Base-by-base conservation (phyloP, 768 basidiomycete species). In the Psilocybe sp. region DNA sequence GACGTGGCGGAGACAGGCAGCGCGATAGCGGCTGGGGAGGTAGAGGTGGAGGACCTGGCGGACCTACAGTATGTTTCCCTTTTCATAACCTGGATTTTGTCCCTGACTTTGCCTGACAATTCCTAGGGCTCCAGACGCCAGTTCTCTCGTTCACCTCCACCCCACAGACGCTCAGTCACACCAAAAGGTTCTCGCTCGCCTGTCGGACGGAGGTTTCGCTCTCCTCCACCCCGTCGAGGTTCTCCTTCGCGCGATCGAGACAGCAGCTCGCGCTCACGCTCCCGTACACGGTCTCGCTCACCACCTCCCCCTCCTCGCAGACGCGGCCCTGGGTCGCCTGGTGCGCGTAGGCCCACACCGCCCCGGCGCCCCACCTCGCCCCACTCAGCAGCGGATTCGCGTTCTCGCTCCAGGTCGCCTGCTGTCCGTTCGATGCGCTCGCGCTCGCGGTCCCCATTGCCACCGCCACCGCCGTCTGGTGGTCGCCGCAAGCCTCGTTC, bases 1-100 rank as follows among this genome's bases (percentile, higher is more conserved):
- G 64, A 28, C 74, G 64, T 19, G 56, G 62, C 46, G 58, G 74
- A 41, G 71, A 73, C 15, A 66, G 78, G 51, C 56, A 59, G 3
- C 71, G 79, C 9, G 87, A 86, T 63, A 65, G 67, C n/a, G 87
- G 87, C 1, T 88, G 88, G 86, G 83, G 87, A 46, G 70, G 64
- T 9, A 72, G 87, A 58, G 84, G 85, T 18, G 80, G 85, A 45
- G 83, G 79, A 31, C 63, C 61, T 36, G 63, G 68, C 38, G 65
- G 70, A 8, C 65, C 35, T 15, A 55, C 64, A 53, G 36, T 45
- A 50, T 41, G 16, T 36, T 44, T 38, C 11, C 40, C 43, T 44
- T 34, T 46, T 15, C 14, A 20, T 23, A 14, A 12, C 15, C 12
- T 16, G 12, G 11, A 34, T 12, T 10, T 13, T 39, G 13, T 31